Conservation (phyloP, 2,329 filamentous ascomycete species). For the Claviceps arundinis region DNA sequence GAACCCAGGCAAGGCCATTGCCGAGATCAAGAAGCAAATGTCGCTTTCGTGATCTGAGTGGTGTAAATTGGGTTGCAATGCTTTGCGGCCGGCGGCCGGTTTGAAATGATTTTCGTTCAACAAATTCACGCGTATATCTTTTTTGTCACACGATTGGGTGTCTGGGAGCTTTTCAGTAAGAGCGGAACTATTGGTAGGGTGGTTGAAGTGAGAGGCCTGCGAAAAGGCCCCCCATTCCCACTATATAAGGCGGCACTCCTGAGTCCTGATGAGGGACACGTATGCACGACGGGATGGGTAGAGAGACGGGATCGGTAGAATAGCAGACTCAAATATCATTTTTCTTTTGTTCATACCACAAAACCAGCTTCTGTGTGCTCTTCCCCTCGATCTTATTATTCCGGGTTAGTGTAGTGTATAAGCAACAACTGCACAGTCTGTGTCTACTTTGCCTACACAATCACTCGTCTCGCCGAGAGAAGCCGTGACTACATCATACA, state of each 20-base stretch:
- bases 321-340: constrained; percentile 1
- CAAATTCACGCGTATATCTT: background rate
- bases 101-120: background rate
- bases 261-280: constrained; percentile 5
- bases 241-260: constrained; percentile 4
- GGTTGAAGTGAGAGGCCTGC: constrained; percentile 1
- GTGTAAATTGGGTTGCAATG: background rate
- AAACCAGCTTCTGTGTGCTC: too few relatives aligned
- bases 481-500: too few relatives aligned
- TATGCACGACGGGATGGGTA: constrained; percentile 2
- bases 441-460: too few relatives aligned
- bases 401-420: too few relatives aligned
- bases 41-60: constrained; percentile 28
- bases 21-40: constrained; percentile 98
- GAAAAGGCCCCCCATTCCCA: background rate
- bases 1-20: constrained; percentile 90
- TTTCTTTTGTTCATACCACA: constrained; percentile 3
- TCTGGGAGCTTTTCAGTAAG: background rate
- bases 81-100: background rate
- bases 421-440: too few relatives aligned
- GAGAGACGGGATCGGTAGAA: constrained; percentile 2
- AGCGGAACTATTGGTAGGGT: background rate
- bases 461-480: too few relatives aligned
- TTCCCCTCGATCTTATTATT: too few relatives aligned
- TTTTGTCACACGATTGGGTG: background rate